Evolutionary conservation across 257 asterid species (phyloP).

Genomic region (Rubia yunnanensis): DNA sequence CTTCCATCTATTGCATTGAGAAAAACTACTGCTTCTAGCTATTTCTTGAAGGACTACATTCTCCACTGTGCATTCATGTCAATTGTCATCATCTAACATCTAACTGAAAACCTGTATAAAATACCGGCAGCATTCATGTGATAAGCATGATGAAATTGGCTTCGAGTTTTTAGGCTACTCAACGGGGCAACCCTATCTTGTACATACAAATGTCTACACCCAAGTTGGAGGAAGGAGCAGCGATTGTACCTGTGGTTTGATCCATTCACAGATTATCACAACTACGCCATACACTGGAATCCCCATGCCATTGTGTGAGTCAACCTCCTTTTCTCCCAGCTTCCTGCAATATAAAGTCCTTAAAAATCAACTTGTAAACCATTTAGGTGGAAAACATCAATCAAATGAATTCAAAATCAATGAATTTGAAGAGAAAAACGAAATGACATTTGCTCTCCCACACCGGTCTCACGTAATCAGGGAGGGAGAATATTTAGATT

Average conservation of each 20-base stretch:
- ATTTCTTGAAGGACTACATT: too few species aligned
- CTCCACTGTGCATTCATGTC: neutral
- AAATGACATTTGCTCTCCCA: too few species aligned
- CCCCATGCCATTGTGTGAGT: constrained; percentile 50
- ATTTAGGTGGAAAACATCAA: too few species aligned
- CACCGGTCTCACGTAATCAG: too few species aligned
- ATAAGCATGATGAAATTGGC: constrained; percentile 73
- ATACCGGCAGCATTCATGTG: constrained; percentile 38
- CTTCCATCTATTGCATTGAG: neutral
- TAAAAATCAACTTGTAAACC: neutral
- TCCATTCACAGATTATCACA: constrained; percentile 58
- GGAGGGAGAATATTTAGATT: too few species aligned
- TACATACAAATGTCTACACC: constrained; percentile 62
- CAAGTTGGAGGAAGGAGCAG: constrained; percentile 49
- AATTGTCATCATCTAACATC: neutral
- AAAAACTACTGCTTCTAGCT: neutral
- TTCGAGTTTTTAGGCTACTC: constrained; percentile 72
- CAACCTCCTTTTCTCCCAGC: too few species aligned
- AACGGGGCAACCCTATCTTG: constrained; percentile 37
- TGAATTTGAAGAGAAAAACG: too few species aligned
- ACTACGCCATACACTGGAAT: constrained; percentile 73
- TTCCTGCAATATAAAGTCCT: neutral
- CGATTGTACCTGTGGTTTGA: constrained; percentile 79
- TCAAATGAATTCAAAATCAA: too few species aligned
- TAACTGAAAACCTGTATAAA: neutral